These are phyloP conservation scores for Fomitopsis serialis DNA, from an alignment of 768 basidiomycete species.

Conservation along the genomic window DNA sequence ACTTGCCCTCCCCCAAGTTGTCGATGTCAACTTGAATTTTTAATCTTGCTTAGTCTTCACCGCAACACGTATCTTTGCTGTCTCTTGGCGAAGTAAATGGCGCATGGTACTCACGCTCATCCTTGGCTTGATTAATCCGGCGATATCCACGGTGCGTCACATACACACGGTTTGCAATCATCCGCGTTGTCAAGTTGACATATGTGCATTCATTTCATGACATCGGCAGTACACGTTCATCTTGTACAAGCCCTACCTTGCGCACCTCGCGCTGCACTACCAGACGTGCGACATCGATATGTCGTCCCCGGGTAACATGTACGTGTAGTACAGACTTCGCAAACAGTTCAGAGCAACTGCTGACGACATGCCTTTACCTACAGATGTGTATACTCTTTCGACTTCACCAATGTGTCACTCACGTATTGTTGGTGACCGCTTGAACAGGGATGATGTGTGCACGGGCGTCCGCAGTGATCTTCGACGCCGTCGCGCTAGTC, in stretches of 20 bases:
- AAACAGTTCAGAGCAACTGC: no score
- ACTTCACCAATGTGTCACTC: no score
- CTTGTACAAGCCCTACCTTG: not conserved
- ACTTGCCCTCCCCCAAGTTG: no score
- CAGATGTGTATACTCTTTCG: no score
- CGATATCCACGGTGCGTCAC: not conserved
- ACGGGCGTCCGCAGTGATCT: not conserved
- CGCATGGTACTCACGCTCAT: conserved; percentile 2
- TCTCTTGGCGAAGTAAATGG: conserved; percentile 2
- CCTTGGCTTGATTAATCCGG: conserved; percentile 10
- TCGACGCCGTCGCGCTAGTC: not conserved
- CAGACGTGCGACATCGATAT: not conserved
- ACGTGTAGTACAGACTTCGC: not conserved
- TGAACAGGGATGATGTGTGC: not conserved
- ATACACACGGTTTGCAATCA: no score
- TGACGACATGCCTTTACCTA: no score
- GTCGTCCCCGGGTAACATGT: not conserved
- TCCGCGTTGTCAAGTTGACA: no score
- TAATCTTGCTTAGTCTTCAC: conserved; percentile 6
- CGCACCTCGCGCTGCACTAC: conserved; percentile 8
- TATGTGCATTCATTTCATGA: no score
- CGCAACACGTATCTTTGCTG: conserved; percentile 12
- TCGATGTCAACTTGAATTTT: no score
- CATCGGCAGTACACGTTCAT: not conserved
- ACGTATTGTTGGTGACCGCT: no score